Conservation (phyloP, 768 basidiomycete species). For the Tricholoma terreum region DNA sequence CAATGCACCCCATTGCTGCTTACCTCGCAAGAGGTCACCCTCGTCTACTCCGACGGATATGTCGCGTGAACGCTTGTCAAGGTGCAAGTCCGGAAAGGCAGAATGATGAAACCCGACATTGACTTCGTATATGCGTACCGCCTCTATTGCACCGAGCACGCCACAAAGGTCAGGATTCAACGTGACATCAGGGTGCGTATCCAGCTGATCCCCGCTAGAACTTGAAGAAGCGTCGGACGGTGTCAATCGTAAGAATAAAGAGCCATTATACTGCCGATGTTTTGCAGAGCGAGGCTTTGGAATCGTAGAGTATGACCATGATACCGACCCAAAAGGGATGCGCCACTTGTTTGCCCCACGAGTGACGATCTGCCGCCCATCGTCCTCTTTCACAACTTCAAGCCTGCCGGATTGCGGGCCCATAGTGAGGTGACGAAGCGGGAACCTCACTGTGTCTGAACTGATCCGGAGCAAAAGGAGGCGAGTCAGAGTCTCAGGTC, state of each 20-base stretch:
- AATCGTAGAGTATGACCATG: slow-evolving; percentile 36
- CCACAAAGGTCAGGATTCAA: slow-evolving; percentile 42
- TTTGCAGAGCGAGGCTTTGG: slow-evolving; percentile 19
- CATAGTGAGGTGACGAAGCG: slow-evolving; percentile 20
- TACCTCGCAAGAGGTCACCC: slow-evolving; percentile 29
- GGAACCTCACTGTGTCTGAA: slow-evolving; percentile 11
- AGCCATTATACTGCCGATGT: slow-evolving; percentile 31
- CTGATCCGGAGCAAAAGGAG: slow-evolving; percentile 2
- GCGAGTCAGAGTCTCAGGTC: slow-evolving; percentile 5
- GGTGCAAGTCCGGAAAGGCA: slow-evolving; percentile 3
- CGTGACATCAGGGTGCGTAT: slow-evolving; percentile 14
- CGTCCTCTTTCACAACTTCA: slow-evolving; percentile 26
- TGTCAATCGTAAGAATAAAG: slow-evolving; percentile 24
- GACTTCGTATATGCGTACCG: slow-evolving; percentile 36
- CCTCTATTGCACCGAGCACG: slow-evolving; percentile 35
- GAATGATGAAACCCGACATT: slow-evolving; percentile 40
- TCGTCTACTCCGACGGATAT: slow-evolving; percentile 29
- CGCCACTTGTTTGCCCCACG: slow-evolving; percentile 37
- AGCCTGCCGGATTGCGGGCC: slow-evolving; percentile 17
- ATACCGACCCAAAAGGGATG: slow-evolving; percentile 35
- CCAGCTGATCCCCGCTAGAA: slow-evolving; percentile 7
- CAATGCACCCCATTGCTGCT: slow-evolving; percentile 40
- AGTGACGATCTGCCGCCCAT: slow-evolving; percentile 38
- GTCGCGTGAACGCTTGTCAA: slow-evolving; percentile 9
- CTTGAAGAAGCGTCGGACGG: slow-evolving; percentile 9